Conservation (phyloP, 306 rosid genomes). For the Quillaja saponaria region DNA sequence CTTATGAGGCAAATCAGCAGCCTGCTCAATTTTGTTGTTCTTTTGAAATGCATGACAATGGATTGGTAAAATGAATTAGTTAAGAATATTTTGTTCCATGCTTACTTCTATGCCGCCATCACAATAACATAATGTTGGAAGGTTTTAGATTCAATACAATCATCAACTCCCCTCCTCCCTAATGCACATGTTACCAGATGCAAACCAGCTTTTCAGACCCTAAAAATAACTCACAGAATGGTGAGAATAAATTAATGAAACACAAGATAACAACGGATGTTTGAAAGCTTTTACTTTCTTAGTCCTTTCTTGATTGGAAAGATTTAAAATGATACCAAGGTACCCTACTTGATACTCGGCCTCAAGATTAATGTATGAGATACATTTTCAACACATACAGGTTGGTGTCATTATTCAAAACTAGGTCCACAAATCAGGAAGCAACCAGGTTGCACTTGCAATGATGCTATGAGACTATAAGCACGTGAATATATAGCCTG, state of each 20-base stretch:
- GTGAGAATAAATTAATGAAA: conserved; percentile 11
- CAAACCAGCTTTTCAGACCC: conserved; percentile 15
- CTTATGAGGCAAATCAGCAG: conserved; percentile 2
- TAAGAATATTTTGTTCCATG: no score
- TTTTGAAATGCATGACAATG: conserved; percentile 12
- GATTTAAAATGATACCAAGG: no score
- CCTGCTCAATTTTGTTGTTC: conserved; percentile 5
- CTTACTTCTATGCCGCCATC: conserved; percentile 18
- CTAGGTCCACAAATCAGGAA: background rate
- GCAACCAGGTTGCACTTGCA: conserved; percentile 7
- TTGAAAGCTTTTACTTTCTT: no score
- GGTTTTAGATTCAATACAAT: conserved; percentile 11
- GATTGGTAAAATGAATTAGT: conserved; percentile 8
- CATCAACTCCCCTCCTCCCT: conserved; percentile 13
- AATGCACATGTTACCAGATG: conserved; percentile 6
- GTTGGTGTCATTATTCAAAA: conserved; percentile 8
- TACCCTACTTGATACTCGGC: no score
- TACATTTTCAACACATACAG: conserved; percentile 2
- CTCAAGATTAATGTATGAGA: background rate
- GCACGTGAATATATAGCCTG: conserved; percentile 12
- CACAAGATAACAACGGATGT: conserved; percentile 17
- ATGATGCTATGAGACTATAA: conserved; percentile 14
- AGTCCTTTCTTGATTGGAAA: no score
- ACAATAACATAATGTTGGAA: conserved; percentile 1
- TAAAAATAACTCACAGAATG: conserved; percentile 13